Conservation (phyloP, 176 grass and related monocot genomes). For the Carex myosuroides region DNA sequence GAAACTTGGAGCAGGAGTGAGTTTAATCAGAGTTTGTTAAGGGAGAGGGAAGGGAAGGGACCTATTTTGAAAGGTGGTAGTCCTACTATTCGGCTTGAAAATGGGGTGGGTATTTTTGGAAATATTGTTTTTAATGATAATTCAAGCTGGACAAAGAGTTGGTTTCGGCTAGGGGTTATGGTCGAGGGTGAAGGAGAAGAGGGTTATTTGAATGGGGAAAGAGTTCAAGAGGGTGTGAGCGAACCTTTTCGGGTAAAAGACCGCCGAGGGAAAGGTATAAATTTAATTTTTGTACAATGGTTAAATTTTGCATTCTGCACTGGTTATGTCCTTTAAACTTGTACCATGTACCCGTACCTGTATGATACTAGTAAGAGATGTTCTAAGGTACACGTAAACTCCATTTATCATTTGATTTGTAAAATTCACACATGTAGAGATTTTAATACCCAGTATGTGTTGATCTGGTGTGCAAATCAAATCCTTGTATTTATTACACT, state of each 20-base stretch:
- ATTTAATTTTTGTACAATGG: neutral
- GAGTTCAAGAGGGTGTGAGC: neutral
- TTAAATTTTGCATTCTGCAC: neutral
- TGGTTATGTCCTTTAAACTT: neutral
- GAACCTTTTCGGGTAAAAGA: conserved; percentile 1
- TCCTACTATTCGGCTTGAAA: neutral
- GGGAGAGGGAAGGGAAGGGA: neutral
- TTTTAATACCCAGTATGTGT: neutral
- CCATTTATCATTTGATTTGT: neutral
- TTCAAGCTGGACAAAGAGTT: conserved; percentile 2
- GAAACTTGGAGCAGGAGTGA: neutral
- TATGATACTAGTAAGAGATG: neutral
- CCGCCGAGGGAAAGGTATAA: conserved; percentile 14
- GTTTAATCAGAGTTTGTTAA: neutral
- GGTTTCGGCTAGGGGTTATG: neutral
- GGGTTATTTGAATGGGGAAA: neutral
- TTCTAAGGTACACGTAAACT: no score
- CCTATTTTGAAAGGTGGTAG: neutral
- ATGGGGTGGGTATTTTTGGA: neutral
- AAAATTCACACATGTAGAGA: neutral
- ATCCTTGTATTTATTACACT: neutral
- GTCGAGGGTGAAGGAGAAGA: neutral
- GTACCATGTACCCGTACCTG: neutral
- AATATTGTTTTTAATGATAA: neutral
- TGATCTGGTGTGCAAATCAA: neutral